Base-by-base conservation (phyloP, 2,329 filamentous ascomycete species). In the Arthrobotrys musiformis region DNA sequence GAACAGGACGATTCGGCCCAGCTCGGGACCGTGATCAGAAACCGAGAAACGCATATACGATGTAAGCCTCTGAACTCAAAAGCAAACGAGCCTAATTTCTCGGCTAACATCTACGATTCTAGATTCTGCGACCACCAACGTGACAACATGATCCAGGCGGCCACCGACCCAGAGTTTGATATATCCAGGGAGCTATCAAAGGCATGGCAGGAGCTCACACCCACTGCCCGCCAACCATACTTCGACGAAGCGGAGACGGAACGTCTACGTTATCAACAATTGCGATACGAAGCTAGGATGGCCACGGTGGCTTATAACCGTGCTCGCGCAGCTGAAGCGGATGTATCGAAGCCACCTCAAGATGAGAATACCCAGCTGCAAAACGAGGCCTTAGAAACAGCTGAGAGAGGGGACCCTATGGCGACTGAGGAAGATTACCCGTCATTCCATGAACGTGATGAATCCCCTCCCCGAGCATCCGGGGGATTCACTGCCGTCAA, bases 41-140 rank as follows among this genome's bases (percentile, higher is more conserved):
- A 56, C 80, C 80, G 52, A 78, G 78, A 28, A 81, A 81, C 62
- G 80, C 80, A 40, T 81, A 81, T 58, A 81, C 81, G 64, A 81
- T 81, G 80, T 81, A 79, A 78, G 64, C 77, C 22, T 44, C 24
- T 52, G 33, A 58, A 28, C 24, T 61, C 35, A 15, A 33, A 17
- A 13, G 15, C 15, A 11, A 30, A 30, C 7, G 28, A n/a, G 0
- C 11, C 11, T 19, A 19, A 26, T 30, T 30, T 24, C 35, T 26
- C 7, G 13, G 46, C 58, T 76, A 70, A 77, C n/a, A 17, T 35
- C 4, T 61, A 13, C 40, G 6, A 48, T 78, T 30, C 33, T 58
- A 81, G 80, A 37, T 81, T 81, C 73, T 81, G 80, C 68, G 80
- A 81, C 76, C 78, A 80, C 58, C 79, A 80, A 66, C 80, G 80